phyloP scores from a whole-genome alignment of 179 eudicot genomes.

The Vitellaria paradoxa region DNA sequence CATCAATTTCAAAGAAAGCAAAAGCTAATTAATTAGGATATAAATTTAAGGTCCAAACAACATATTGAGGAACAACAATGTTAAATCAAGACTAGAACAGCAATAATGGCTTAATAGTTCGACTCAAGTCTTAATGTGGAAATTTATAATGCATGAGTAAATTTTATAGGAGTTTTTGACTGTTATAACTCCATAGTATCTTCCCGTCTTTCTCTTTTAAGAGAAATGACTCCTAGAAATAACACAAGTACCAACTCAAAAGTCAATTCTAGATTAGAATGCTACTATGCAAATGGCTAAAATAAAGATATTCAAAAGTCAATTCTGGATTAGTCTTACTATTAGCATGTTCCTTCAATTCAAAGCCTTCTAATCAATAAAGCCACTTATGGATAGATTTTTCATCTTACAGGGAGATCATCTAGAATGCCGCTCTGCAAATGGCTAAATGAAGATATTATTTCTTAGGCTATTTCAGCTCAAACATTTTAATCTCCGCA shows the following conservation, averaged over 20 bases:
- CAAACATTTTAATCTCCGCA: too few species aligned
- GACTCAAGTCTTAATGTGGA: not conserved
- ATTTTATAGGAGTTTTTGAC: not conserved
- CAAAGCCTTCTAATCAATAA: too few species aligned
- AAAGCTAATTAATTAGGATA: not conserved
- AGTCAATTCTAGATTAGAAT: not conserved
- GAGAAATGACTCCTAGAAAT: not conserved
- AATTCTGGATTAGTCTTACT: too few species aligned
- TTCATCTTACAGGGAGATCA: too few species aligned
- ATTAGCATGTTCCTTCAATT: too few species aligned
- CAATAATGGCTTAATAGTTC: not conserved
- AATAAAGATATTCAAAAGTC: too few species aligned
- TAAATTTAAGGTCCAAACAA: not conserved
- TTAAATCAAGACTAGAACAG: not conserved
- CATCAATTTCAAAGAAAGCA: constrained; percentile 13
- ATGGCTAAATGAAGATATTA: too few species aligned
- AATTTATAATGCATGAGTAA: not conserved
- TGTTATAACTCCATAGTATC: not conserved
- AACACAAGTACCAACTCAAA: not conserved
- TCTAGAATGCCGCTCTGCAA: too few species aligned
- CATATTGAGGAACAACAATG: not conserved
- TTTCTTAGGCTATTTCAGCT: too few species aligned
- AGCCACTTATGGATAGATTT: too few species aligned
- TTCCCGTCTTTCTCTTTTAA: not conserved
- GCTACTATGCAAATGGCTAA: too few species aligned